Base-by-base conservation (phyloP, 805 yeast species). In the Lachancea lanzarotensis region DNA sequence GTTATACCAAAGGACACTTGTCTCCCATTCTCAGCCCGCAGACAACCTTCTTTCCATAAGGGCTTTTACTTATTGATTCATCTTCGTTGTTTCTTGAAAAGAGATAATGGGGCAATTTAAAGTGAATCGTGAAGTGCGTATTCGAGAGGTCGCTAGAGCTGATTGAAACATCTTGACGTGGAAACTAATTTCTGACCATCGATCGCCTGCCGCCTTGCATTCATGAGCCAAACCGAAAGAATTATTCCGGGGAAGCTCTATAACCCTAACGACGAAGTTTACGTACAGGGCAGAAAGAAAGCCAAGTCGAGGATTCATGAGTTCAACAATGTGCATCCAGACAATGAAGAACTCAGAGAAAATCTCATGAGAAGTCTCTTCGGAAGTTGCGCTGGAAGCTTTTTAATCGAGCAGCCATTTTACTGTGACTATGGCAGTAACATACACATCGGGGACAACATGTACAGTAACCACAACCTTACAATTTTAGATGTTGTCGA, bases 351-450 rank as follows among this genome's bases (percentile, higher is more conserved):
- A 11, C 75, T 74, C 7, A 68, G 81, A 35, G 49, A 42, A 20
- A 63, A 57, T 15, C 59, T 59, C 49, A 55, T 78, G 20, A 48
- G 50, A 12, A 57, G 56, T 16, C 59, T 81, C 16, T 69, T 82
- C 40, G 88, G 88, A 11, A 60, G 62, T 32, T 55, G 68, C 19
- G 77, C 75, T 37, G 51, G 64, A 10, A 62, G 65, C 40, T 47
- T 60, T 12, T 68, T 60, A 48, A 56, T 80, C 31, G 86, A 82
- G 60, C 72, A 81, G 1, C 87, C 87, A 5, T 73, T 78, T 53
- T 66, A 50, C 48, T 76, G 80, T 35, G 90, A 84, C 59, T 83
- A 81, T 55, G 91, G 90, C 0, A 74, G 68, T 59, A 84, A 83
- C 61, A 66, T 75, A 31, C 60, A 57, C 13, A 51, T 81, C 15